Evolutionary conservation across 768 basidiomycete genomes (phyloP).

Genomic region (Tylopilus balloui): DNA sequence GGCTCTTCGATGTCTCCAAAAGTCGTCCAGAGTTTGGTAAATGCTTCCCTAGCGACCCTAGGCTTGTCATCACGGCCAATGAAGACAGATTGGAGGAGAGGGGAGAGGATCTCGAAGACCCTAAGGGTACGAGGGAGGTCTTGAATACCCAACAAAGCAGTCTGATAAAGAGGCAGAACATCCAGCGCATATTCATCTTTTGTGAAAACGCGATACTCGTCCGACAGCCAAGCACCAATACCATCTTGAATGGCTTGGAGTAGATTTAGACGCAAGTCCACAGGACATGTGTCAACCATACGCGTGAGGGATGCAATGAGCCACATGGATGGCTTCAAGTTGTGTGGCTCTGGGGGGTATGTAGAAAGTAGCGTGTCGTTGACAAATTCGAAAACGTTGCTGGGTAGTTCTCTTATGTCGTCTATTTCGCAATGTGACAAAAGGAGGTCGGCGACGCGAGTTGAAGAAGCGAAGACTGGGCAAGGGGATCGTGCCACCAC

Average conservation of each 20-base stretch:
- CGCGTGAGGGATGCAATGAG: conserved; percentile 52
- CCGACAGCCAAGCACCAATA: conserved; percentile 57
- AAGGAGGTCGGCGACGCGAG: conserved; percentile 59
- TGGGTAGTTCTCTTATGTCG: conserved; percentile 51
- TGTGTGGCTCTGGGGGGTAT: conserved; percentile 61
- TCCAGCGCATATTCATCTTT: conserved; percentile 56
- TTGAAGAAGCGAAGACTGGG: conserved; percentile 39
- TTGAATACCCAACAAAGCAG: conserved; percentile 48
- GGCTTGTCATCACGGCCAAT: conserved; percentile 46
- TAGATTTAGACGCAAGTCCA: conserved; percentile 40
- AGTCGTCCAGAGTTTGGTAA: conserved; percentile 59
- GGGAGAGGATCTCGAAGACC: conserved; percentile 44
- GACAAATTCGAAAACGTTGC: conserved; percentile 51
- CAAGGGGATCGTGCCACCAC: conserved; percentile 40
- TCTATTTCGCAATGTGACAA: conserved; percentile 49
- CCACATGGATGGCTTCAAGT: conserved; percentile 57
- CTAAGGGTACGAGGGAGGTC: conserved; percentile 38
- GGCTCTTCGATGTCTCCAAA: conserved; percentile 43
- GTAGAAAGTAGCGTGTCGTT: conserved; percentile 54
- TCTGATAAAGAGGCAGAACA: conserved; percentile 62
- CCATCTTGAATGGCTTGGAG: conserved; percentile 52
- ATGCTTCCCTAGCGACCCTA: conserved; percentile 42
- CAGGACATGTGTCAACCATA: conserved; percentile 53
- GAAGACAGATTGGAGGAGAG: conserved; percentile 58
- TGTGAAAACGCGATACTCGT: conserved; percentile 48